phyloP scores from a whole-genome alignment of 2,329 filamentous ascomycete genomes.

The Penicillium expansum region DNA sequence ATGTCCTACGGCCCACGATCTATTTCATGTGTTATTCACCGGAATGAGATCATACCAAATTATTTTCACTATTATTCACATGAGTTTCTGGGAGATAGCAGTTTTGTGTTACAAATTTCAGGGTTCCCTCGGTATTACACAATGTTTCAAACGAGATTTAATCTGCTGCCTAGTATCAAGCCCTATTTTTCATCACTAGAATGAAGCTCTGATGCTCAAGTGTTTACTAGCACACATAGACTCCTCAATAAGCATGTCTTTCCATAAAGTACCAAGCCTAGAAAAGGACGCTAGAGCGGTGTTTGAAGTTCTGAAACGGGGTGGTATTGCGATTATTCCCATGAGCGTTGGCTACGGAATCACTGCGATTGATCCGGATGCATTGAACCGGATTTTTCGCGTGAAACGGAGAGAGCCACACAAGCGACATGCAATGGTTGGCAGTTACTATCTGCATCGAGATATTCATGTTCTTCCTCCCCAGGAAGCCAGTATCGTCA shows the following conservation, averaged over 20 bases:
- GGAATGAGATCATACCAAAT: not conserved
- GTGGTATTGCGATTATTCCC: conserved; percentile 30
- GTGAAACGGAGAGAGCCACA: conserved; percentile 24
- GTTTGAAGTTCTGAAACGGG: conserved; percentile 21
- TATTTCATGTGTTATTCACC: not conserved
- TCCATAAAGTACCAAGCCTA: not conserved
- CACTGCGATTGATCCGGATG: conserved; percentile 18
- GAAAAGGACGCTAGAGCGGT: conserved; percentile 20
- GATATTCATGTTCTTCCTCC: conserved; percentile 22
- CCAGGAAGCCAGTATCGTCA: conserved; percentile 18
- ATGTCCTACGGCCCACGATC: too few relatives aligned
- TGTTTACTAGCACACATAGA: not conserved
- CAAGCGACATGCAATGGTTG: conserved; percentile 31
- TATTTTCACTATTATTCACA: not conserved
- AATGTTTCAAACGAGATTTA: not conserved
- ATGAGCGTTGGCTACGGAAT: conserved; percentile 29
- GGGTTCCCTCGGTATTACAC: not conserved
- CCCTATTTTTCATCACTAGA: not conserved
- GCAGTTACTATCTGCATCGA: conserved; percentile 25
- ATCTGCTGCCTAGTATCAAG: not conserved
- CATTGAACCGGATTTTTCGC: conserved; percentile 21
- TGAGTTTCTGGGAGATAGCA: not conserved
- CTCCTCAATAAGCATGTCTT: not conserved
- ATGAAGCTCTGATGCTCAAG: not conserved
- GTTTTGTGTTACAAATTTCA: not conserved